Conservation (phyloP, 257 asterid species). For the Perilla frutescens region DNA sequence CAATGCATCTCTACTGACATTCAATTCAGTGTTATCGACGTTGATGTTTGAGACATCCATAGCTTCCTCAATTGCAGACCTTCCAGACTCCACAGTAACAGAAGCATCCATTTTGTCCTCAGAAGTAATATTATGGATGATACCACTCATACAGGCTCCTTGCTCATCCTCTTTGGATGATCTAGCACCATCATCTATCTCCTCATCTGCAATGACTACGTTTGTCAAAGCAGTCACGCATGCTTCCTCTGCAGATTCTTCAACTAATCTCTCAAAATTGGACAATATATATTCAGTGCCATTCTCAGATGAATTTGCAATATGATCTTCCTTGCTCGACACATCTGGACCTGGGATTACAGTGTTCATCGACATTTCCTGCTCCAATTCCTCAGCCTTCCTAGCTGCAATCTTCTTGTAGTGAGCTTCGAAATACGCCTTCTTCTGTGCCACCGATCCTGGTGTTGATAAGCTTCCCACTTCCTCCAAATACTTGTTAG, state of each 20-base stretch:
- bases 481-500: slow-evolving; percentile 92
- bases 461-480: slow-evolving; percentile 85
- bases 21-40: slow-evolving; percentile 35
- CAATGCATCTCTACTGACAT: slow-evolving; percentile 41
- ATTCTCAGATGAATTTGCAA: slow-evolving; percentile 31
- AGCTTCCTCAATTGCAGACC: slow-evolving; percentile 36
- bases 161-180: slow-evolving; percentile 32
- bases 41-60: slow-evolving; percentile 39
- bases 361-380: slow-evolving; percentile 49
- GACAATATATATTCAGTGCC: slow-evolving; percentile 30
- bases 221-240: slow-evolving; percentile 14
- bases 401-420: slow-evolving; percentile 85
- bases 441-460: slow-evolving; percentile 93
- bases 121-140: neutral
- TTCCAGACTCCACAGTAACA: slow-evolving; percentile 39
- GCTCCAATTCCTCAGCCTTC: slow-evolving; percentile 76
- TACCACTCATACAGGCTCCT: slow-evolving; percentile 22
- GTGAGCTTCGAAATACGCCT: slow-evolving; percentile 96
- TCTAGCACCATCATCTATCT: slow-evolving; percentile 31
- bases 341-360: slow-evolving; percentile 33
- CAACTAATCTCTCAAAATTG: slow-evolving; percentile 40
- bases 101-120: slow-evolving; percentile 39
- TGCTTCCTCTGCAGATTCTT: slow-evolving; percentile 42
- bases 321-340: slow-evolving; percentile 36
- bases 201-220: slow-evolving; percentile 36